Base-by-base conservation (phyloP, 768 basidiomycete genomes). In the Mycena floridula region DNA sequence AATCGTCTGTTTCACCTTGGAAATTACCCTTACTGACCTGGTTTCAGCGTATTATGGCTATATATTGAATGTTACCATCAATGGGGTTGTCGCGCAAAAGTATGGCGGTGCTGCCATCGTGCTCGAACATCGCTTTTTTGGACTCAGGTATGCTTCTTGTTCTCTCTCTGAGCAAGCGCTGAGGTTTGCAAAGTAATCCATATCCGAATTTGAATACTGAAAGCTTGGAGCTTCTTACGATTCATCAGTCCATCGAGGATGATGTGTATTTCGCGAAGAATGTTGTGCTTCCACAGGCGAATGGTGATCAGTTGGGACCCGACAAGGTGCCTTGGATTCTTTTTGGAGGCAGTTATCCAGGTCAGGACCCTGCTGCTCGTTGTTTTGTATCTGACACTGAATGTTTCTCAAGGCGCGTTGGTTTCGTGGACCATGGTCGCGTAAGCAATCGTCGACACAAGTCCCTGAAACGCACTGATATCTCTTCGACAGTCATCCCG, bases 221-320 rank as follows among this genome's bases (percentile, higher is more conserved):
- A 52, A 85, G 79, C 54, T 62, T 88, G 36, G 60, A 63, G 37
- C 51, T 76, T 11, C 81, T 81, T 56, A 86, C 82, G 1, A 72
- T 88, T 38, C 79, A 85, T 56, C 85, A 88, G 62, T 81, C 83
- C 8, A 78, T 85, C 49, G 79, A 85, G 40, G 85, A 88, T 53
- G 60, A 86, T 27, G 82, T 69, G 13, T 83, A 81, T 59, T 88
- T 88, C 53, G 72, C 81, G 15, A 68, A 79, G 50, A 84, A 75
- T 47, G 84, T 76, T 13, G 60, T 73, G 24, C 70, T 87, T 20
- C 80, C 85, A 2, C 81, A 82, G 76, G 81, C 82, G 0, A 72
- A 73, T 43, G 82, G 84, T 4, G 70, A 79, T 51, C 59, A 74
- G 22, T 65, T 87, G 12, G 73, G 71, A n/a, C 81, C 84, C 2